Base-by-base conservation (phyloP, 306 rosid species). In the Cicer pinnatifidum region DNA sequence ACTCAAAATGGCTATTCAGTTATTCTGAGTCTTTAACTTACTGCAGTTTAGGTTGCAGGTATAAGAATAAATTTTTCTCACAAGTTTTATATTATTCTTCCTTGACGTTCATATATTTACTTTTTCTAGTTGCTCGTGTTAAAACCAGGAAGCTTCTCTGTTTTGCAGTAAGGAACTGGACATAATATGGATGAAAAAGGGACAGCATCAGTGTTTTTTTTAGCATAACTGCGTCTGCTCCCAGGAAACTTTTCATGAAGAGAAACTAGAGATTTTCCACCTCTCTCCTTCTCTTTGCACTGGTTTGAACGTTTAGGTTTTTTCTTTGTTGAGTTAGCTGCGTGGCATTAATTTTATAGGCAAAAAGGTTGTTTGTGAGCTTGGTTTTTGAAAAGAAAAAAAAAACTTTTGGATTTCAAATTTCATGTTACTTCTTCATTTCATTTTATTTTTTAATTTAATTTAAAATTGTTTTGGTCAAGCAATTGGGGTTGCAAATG, bases 1-100 rank as follows among this genome's bases (percentile, higher is more conserved):
- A 89, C 89, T 88, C 45, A 95, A 95, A 83, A 87, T 90, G 93
- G 92, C 92, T 44, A 75, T 90, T 88, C 93, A 88, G 28, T 77
- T 95, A 69, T 95, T 95, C 83, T 95, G 87, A 95, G 73, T 76
- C 72, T 66, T 20, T 11, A 66, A 69, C 72, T 71, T 67, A 2
- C 83, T 67, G 80, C 77, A 73, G 82, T 79, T 78, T 61, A 52
- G 72, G 83, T 71, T 85, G 71, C 89, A 85, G 88, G 90, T 84
- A 28, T 28, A 28, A 73, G 84, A 82, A 63, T 78, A 82, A 71
- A 77, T 67, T 74, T 85, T 75, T 53, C 81, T 84, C 17, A 61
- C 82, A 72, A 58, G 78, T 69, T 70, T 70, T 85, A 79, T 47
- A 69, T 45, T 41, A 67, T 61, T 73, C 78, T 68, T 75, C 76